Evolutionary conservation across 805 yeast genomes (phyloP).

Genomic region (Starmera dryadoides): DNA sequence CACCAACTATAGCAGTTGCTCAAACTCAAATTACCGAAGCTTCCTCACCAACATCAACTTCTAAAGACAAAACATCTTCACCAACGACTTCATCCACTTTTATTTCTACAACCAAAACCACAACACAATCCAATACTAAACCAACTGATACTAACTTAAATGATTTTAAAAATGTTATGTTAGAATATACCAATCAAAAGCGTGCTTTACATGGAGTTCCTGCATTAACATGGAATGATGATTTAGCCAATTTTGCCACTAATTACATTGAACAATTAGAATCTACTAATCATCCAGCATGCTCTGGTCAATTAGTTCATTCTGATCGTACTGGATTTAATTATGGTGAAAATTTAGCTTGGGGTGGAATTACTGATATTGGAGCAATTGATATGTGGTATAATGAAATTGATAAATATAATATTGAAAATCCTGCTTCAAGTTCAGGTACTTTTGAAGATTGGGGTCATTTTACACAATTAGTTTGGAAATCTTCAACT

Average conservation of each 20-base stretch:
- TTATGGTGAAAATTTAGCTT: slow-evolving; percentile 75
- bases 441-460: slow-evolving; percentile 37
- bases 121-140: slow-evolving; percentile 14
- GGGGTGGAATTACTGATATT: slow-evolving; percentile 39
- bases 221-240: slow-evolving; percentile 41
- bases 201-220: slow-evolving; percentile 41
- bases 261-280: slow-evolving; percentile 34
- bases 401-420: slow-evolving; percentile 50
- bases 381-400: slow-evolving; percentile 68
- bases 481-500: slow-evolving; percentile 58
- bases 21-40: slow-evolving; percentile 1
- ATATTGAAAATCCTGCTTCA: slow-evolving; percentile 37
- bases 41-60: background rate
- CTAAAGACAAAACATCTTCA: slow-evolving; percentile 1
- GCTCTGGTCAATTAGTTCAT: slow-evolving; percentile 56
- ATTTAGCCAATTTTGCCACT: slow-evolving; percentile 40
- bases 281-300: slow-evolving; percentile 41
- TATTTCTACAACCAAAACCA: slow-evolving; percentile 13
- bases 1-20: slow-evolving; percentile 4
- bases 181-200: slow-evolving; percentile 42
- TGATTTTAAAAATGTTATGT: slow-evolving; percentile 30
- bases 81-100: slow-evolving; percentile 5
- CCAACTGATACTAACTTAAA: slow-evolving; percentile 10
- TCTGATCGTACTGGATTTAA: slow-evolving; percentile 40
- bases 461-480: slow-evolving; percentile 72